These are phyloP conservation scores for Boechera divaricarpa DNA, from an alignment of 345 rosid genomes.

Conservation along the genomic window DNA sequence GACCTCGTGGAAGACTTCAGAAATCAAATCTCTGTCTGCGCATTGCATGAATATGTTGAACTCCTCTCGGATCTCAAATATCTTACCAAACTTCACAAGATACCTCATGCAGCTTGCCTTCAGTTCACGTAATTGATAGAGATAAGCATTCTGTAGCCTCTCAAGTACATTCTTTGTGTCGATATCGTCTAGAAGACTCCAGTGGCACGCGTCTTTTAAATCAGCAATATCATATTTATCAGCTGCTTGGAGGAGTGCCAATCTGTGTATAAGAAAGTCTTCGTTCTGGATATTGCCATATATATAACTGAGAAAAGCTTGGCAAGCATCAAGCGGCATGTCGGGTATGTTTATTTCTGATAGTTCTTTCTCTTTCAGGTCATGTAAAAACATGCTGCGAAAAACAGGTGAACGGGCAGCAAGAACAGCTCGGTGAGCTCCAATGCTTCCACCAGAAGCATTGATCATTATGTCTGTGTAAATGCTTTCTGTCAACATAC, in stretches of 20 bases:
- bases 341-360: constrained; percentile 76
- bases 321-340: constrained; percentile 83
- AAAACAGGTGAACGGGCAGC: constrained; percentile 95
- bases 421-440: constrained; percentile 89
- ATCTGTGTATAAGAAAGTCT: constrained; percentile 74
- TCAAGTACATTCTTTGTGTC: constrained; percentile 80
- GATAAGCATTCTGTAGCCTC: constrained; percentile 81
- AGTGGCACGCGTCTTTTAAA: constrained; percentile 85
- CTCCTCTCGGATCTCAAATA: constrained; percentile 85
- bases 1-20: constrained; percentile 85
- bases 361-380: constrained; percentile 89
- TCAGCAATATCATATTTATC: constrained; percentile 84
- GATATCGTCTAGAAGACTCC: constrained; percentile 84
- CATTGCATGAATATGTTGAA: constrained; percentile 69
- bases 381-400: constrained; percentile 79
- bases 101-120: constrained; percentile 80
- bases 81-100: constrained; percentile 94
- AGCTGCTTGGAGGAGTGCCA: constrained; percentile 78
- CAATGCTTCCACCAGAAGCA: constrained; percentile 81
- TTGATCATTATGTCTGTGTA: constrained; percentile 78
- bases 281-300: constrained; percentile 77
- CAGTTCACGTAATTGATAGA: constrained; percentile 70
- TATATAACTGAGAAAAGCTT: constrained; percentile 75
- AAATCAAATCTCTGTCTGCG: constrained; percentile 81
- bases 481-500: constrained; percentile 88